Conservation (phyloP, 2,329 filamentous ascomycete species). For the Ascochyta lentis region DNA sequence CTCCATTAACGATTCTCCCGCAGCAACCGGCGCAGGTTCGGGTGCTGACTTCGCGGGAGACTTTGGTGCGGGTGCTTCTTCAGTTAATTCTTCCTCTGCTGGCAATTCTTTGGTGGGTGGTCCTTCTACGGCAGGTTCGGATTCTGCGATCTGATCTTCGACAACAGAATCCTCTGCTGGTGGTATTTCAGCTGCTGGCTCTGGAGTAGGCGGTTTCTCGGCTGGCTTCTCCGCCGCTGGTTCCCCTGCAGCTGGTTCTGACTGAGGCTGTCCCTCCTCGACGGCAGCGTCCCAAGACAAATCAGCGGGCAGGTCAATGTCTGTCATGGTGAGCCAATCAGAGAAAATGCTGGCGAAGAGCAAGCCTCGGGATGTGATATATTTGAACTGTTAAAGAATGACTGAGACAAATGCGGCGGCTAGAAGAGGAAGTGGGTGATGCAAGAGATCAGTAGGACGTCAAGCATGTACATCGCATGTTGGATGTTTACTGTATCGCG, state of each 20-base stretch:
- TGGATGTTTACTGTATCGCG: slow-evolving; percentile 6
- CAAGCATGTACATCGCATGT: background rate
- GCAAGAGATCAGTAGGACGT: background rate
- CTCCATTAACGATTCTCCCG: background rate
- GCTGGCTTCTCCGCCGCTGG: background rate
- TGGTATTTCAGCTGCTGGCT: background rate
- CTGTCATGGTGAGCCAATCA: slow-evolving; percentile 1
- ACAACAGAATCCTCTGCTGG: background rate
- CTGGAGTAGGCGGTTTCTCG: background rate
- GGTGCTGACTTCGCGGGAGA: too few species aligned
- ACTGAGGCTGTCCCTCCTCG: background rate
- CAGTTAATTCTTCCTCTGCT: too few species aligned
- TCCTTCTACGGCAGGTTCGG: background rate
- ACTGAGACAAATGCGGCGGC: background rate
- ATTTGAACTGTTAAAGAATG: slow-evolving; percentile 3
- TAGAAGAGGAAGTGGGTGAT: background rate
- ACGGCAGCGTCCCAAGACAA: background rate
- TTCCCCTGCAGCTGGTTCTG: background rate
- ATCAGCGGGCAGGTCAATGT: background rate
- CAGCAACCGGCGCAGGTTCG: background rate
- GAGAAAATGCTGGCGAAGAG: slow-evolving; percentile 1
- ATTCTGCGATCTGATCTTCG: background rate
- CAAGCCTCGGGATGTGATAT: slow-evolving; percentile 1
- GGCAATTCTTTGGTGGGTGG: background rate
- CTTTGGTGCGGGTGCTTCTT: too few species aligned